These are phyloP conservation scores for Acrocalymma vagum DNA, from an alignment of 2,329 filamentous ascomycete species.

Conservation along the genomic window DNA sequence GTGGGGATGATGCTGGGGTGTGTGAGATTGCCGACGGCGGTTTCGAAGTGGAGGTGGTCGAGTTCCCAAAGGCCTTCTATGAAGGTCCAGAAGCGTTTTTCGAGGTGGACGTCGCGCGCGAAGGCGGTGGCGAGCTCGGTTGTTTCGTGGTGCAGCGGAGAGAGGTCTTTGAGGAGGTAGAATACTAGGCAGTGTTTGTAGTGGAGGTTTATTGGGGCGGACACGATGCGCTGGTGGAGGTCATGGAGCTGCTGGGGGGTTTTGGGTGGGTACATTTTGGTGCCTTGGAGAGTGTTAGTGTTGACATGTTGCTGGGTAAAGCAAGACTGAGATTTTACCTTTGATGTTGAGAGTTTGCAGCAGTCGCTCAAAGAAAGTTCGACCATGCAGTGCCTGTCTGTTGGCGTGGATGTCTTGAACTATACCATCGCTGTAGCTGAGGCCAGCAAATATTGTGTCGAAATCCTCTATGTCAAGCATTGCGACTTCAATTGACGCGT, in stretches of 20 bases:
- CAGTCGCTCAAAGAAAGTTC: constrained; percentile 82
- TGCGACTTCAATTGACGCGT: constrained; percentile 6
- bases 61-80: constrained; percentile 85
- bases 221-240: constrained; percentile 75
- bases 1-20: constrained; percentile 82
- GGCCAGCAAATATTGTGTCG: constrained; percentile 68
- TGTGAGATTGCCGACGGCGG: constrained; percentile 77
- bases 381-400: constrained; percentile 73
- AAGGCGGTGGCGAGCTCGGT: constrained; percentile 66
- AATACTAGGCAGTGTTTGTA: constrained; percentile 85
- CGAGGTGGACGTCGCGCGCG: constrained; percentile 70
- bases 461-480: constrained; percentile 75
- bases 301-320: constrained; percentile 4
- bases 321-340: constrained; percentile 57
- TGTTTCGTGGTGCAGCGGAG: constrained; percentile 56
- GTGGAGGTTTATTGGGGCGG: constrained; percentile 70
- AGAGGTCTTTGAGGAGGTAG: constrained; percentile 82
- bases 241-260: constrained; percentile 72
- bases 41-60: constrained; percentile 72
- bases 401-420: constrained; percentile 69
- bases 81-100: constrained; percentile 79
- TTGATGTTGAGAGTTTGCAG: constrained; percentile 75
- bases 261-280: constrained; percentile 78
- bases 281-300: constrained; percentile 48
- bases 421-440: constrained; percentile 34